A percentile compares a stretch with the other conserved stretches of the same genome.
Conservation (phyloP, 345 rosid species). For the Rubroshorea leprosula region DNA sequence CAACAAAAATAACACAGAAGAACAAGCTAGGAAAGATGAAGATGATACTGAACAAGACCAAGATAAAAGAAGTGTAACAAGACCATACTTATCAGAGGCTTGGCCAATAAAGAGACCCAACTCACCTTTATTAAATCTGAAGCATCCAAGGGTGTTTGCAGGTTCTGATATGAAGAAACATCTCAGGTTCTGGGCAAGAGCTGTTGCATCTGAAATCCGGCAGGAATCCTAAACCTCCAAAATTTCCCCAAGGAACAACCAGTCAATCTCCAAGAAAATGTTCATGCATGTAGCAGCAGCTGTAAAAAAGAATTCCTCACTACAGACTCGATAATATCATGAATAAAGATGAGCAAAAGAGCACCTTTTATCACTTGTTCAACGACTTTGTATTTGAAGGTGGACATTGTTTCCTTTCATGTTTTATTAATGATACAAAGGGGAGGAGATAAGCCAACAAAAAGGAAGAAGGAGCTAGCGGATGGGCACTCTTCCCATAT, state of each 20-base stretch:
- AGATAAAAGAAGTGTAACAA: conserved; percentile 16
- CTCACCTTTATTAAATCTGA: conserved; percentile 43
- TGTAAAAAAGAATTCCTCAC: neutral
- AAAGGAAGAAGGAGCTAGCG: conserved; percentile 9
- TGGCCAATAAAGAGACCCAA: conserved; percentile 56
- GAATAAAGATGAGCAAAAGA: conserved; percentile 9
- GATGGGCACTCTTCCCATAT: too few species aligned
- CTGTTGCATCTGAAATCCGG: conserved; percentile 42
- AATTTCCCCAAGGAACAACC: neutral
- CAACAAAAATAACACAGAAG: conserved; percentile 8
- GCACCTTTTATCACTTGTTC: conserved; percentile 5
- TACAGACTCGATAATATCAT: too few species aligned
- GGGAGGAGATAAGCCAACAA: conserved; percentile 15
- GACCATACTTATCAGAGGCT: conserved; percentile 67
- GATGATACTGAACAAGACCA: conserved; percentile 17
- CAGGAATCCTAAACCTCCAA: conserved; percentile 27
- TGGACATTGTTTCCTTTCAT: neutral
- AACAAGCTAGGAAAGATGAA: neutral
- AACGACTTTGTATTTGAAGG: neutral
- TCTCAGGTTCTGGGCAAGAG: conserved; percentile 55
- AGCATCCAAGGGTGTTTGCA: conserved; percentile 29
- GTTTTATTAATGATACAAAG: neutral
- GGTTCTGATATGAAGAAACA: conserved; percentile 52
- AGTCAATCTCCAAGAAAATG: conserved; percentile 9
- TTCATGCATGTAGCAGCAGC: too few species aligned